These are phyloP conservation scores for Fraxinus sp. DNA, from an alignment of 305 asterid genomes.

Conservation along the genomic window DNA sequence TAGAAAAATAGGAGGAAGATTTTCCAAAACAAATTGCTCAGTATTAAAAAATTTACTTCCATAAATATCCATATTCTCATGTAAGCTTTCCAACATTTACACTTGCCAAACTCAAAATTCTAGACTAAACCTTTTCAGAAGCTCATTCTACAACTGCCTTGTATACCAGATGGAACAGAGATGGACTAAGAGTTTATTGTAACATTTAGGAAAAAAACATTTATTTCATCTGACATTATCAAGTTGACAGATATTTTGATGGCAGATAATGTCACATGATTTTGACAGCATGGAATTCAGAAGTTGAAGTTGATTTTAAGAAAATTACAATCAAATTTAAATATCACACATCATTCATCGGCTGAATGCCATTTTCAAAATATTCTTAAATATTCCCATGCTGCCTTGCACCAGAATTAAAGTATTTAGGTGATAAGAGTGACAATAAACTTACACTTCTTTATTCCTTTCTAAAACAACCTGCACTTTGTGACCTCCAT, in stretches of 20 bases:
- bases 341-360: not conserved
- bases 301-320: slow-evolving; percentile 2
- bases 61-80: not conserved
- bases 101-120: not conserved
- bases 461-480: slow-evolving; percentile 16
- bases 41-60: not conserved
- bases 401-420: not conserved
- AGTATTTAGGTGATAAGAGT: not conserved
- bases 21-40: not conserved
- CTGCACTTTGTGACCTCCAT: slow-evolving; percentile 23
- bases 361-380: not conserved
- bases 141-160: not conserved
- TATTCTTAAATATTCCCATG: not conserved
- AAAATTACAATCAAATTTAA: not conserved
- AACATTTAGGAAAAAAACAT: not conserved
- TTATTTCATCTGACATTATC: not conserved
- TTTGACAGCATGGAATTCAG: not conserved
- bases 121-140: not conserved
- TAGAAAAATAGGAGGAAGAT: not conserved
- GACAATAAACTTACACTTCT: slow-evolving; percentile 21
- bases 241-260: not conserved
- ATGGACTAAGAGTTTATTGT: not conserved
- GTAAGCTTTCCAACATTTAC: not conserved
- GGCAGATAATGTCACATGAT: not conserved
- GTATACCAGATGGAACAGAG: not conserved